These are phyloP conservation scores for Tolypocladium ophioglossoides DNA, from an alignment of 2,329 filamentous ascomycete genomes.

Conservation along the genomic window DNA sequence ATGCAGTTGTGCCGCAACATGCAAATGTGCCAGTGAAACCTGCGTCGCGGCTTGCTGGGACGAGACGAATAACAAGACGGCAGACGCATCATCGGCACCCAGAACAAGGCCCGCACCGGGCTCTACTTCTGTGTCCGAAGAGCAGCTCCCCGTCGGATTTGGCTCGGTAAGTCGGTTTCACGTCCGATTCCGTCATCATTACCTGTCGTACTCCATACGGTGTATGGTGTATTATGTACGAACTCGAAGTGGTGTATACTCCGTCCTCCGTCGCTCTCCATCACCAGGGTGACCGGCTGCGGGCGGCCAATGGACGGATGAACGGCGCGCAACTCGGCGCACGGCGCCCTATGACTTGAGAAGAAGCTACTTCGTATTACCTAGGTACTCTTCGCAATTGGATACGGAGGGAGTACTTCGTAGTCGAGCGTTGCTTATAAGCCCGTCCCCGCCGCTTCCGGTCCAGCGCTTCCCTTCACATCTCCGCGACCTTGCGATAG, in stretches of 20 bases:
- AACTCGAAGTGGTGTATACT: too few relatives aligned
- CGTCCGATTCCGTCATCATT: background rate
- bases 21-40: too few relatives aligned
- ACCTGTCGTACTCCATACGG: too few relatives aligned
- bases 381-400: background rate
- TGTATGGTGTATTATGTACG: too few relatives aligned
- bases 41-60: background rate
- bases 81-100: background rate
- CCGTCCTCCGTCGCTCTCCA: too few relatives aligned
- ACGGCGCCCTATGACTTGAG: background rate
- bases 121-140: background rate
- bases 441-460: background rate
- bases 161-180: constrained; percentile 4
- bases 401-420: background rate
- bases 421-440: background rate
- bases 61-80: background rate
- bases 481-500: background rate
- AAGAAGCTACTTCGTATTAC: too few relatives aligned
- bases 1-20: background rate
- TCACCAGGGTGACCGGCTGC: background rate
- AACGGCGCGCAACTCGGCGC: background rate
- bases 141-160: constrained; percentile 6
- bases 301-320: background rate
- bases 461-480: background rate
- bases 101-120: background rate